Base-by-base conservation (phyloP, 306 rosid genomes). In the Gynostemma pentaphyllum region DNA sequence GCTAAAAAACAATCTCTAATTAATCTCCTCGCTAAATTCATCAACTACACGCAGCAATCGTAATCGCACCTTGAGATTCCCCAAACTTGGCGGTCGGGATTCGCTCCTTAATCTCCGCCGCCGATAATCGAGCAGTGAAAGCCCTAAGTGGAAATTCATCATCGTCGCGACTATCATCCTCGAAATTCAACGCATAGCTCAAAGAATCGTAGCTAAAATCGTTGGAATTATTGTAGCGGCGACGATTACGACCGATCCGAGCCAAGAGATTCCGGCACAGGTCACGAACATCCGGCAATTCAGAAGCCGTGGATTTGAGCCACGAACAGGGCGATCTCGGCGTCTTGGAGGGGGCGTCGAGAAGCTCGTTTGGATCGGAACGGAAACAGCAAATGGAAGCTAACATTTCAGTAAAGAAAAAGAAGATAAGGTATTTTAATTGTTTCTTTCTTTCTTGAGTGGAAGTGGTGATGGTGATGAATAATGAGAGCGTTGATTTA, bases 111-210 rank as follows among this genome's bases (percentile, higher is more conserved):
- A 27, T 8, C 23, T 21, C 0, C 70, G 62, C 16, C 37, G 24
- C 64, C 12, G 70, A 49, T 19, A 39, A 67, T 12, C 62, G 50
- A 0, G 50, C 50, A 2, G 62, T 24, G 14, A 46, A 50, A 51
- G 37, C n/a, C n/a, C 70, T 67, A 1, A 67, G 45, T 2, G 70
- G 70, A 1, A 67, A 67, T 11, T 67, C 49, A 9, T 39, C 40
- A 49, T 50, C 50, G 12, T 23, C 2, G 18, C 27, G 70, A 18
- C 26, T 32, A 2, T 67, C 48, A 27, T 67, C 63, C 1, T 67
- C 71, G 14, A 67, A 67, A 52, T 67, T 67, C 0, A 67, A 63
- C 9, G 71, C 71, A 22, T 67, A 52, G 46, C 71, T 67, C 18
- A 51, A 67, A 24, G 63, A 55, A 52, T 67, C 63, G 40, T 67